A percentile compares a stretch with the other conserved stretches of the same genome.
Conservation (phyloP, 1,284 basidiomycete genomes). For the Porphyrellus sp. region DNA sequence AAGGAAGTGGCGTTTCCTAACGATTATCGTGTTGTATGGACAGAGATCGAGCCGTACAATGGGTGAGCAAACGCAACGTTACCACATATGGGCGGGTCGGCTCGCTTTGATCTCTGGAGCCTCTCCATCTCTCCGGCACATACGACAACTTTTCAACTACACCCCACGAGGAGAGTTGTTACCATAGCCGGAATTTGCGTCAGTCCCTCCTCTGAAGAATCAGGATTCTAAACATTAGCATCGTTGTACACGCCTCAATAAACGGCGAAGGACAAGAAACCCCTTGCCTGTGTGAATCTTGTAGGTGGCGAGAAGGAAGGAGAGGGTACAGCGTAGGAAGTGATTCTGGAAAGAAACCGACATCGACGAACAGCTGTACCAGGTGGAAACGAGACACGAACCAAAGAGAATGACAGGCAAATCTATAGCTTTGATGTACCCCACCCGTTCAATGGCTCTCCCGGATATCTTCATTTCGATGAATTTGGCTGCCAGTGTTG, state of each 20-base stretch:
- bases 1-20: conserved; percentile 79
- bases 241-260: conserved; percentile 55
- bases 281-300: conserved; percentile 68
- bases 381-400: conserved; percentile 34
- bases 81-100: neutral
- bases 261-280: conserved; percentile 78
- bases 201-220: conserved; percentile 28
- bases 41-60: conserved; percentile 1
- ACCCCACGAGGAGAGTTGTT: conserved; percentile 83
- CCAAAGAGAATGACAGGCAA: conserved; percentile 82
- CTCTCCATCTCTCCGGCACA: conserved; percentile 84
- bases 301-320: conserved; percentile 65
- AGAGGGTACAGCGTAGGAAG: conserved; percentile 63
- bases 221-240: conserved; percentile 10
- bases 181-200: conserved; percentile 53
- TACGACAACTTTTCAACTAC: conserved; percentile 79
- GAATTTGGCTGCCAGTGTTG: conserved; percentile 43
- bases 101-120: conserved; percentile 70
- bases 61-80: neutral
- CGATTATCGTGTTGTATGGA: neutral
- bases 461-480: conserved; percentile 68
- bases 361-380: neutral
- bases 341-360: conserved; percentile 45
- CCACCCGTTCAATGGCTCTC: conserved; percentile 82
- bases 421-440: conserved; percentile 78